Base-by-base conservation (phyloP, 2,329 filamentous ascomycete species). In the Aspergillus japonicus region DNA sequence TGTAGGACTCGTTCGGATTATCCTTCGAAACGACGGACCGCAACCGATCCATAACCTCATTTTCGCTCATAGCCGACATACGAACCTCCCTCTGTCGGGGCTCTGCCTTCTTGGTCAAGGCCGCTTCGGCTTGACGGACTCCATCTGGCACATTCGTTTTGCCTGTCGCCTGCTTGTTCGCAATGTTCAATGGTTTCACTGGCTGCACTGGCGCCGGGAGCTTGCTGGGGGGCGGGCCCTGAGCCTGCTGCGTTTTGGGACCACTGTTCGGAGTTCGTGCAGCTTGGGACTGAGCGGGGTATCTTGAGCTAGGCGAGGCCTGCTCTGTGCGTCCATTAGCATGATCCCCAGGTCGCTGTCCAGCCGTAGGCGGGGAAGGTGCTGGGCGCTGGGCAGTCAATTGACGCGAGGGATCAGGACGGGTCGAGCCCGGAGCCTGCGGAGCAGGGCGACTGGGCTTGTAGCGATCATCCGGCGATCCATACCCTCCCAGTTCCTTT, bases 51-150 rank as follows among this genome's bases (percentile, higher is more conserved):
- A 99, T 99, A 59, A 99, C 95, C 76, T 99, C 94, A 65, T 85
- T 89, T 78, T 99, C 95, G 10, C 91, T 91, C 95, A 99, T 98
- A 68, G 91, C 96, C 42, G 94, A 98, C 92, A 99, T 97, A 72
- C 95, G 92, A 52, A 95, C 92, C 78, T 97, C 95, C 78, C 96
- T 93, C 77, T 91, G 88, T 62, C 91, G 88, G 69, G 92, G 87
- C 31, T 87, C 77, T 3, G 88, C 77, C 26, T 96, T 95, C 70
- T 94, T 89, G 16, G 90, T 94, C 58, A 98, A 84, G 10, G 92
- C 92, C 56, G 89, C 89, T 75, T 98, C 93, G 4, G 94, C 93
- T 69, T 93, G 91, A 80, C 95, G 96, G 66, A 96, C 87, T 31
- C 89, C 84, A 71, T 95, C 91, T 59, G 78, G 65, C 50, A 73